Conservation (phyloP, 2,329 filamentous ascomycete genomes). For the Pleoardoris graminearum region DNA sequence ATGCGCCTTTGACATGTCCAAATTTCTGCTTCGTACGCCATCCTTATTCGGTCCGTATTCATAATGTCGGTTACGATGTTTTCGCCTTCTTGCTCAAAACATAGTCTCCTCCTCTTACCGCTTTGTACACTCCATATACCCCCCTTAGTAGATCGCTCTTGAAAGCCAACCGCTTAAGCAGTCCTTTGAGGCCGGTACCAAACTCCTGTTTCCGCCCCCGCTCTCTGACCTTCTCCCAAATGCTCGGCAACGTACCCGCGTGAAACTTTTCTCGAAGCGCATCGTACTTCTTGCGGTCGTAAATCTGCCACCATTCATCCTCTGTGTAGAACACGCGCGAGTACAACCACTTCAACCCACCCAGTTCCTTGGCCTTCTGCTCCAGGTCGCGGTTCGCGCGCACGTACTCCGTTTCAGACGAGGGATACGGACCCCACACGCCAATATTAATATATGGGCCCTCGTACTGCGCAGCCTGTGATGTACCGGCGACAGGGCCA, state of each 20-base stretch:
- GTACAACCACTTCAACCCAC: constrained; percentile 85
- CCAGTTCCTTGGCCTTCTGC: constrained; percentile 66
- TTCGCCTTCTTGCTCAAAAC: constrained; percentile 30
- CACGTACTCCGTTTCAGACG: constrained; percentile 62
- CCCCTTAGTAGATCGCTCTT: constrained; percentile 41
- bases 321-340: constrained; percentile 83
- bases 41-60: no score
- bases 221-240: constrained; percentile 67
- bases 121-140: constrained; percentile 46
- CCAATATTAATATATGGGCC: constrained; percentile 49
- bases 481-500: constrained; percentile 9
- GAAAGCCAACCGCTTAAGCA: constrained; percentile 28
- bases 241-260: constrained; percentile 64
- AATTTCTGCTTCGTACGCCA: no score
- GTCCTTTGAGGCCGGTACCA: constrained; percentile 25
- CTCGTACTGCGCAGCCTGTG: constrained; percentile 13
- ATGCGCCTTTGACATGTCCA: no score
- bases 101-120: constrained; percentile 38
- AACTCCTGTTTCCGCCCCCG: constrained; percentile 34
- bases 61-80: neutral
- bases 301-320: constrained; percentile 69
- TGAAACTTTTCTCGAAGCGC: constrained; percentile 64
- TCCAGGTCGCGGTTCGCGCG: constrained; percentile 72
- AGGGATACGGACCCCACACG: constrained; percentile 76
- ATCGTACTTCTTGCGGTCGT: constrained; percentile 65